Base-by-base conservation (phyloP, 805 yeast genomes). In the Wickerhamiella bombiphila region DNA sequence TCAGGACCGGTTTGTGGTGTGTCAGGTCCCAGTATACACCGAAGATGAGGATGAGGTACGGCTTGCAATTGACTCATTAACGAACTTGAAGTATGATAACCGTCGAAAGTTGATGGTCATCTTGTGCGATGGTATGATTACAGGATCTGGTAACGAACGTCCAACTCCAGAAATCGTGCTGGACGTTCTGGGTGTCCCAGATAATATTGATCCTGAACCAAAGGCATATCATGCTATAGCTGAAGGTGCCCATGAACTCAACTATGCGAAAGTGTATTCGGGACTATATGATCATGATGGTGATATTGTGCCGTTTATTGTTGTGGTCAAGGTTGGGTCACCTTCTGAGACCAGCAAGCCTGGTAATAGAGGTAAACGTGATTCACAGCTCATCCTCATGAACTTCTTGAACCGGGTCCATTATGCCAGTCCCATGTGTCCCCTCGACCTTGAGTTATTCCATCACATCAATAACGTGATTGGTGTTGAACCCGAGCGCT, bases 341-440 rank as follows among this genome's bases (percentile, higher is more conserved):
- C 72, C 74, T 0, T 63, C 60, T 4, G 79, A 72, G 54, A 63
- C 60, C 52, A n/a, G 17, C 19, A 29, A 43, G 41, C 77, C 78
- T 5, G 79, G 79, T 39, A 72, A 72, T 54, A 61, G 79, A 53
- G 79, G 79, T 48, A 72, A 72, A 54, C 70, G 79, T 50, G 79
- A 72, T 50, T 70, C 78, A 16, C 79, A 72, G 53, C 63, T 71
- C 38, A 54, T 72, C 43, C 55, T 72, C 47, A 69, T 72, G 74
- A 65, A 69, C 31, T 72, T 70, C 56, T 59, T 72, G 47, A 76
- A 72, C 53, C 64, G 66, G 40, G 73, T 72, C 13, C 74, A 71
- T 56, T 69, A 68, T 50, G 70, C 69, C 45, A 66, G 66, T 41
- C 69, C 76, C 47, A 72, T 72, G 79, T 63, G 69, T 18, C 70